A percentile compares a stretch with the other conserved stretches of the same genome.
Conservation (phyloP, 345 rosid genomes). For the Erodium maritimum region DNA sequence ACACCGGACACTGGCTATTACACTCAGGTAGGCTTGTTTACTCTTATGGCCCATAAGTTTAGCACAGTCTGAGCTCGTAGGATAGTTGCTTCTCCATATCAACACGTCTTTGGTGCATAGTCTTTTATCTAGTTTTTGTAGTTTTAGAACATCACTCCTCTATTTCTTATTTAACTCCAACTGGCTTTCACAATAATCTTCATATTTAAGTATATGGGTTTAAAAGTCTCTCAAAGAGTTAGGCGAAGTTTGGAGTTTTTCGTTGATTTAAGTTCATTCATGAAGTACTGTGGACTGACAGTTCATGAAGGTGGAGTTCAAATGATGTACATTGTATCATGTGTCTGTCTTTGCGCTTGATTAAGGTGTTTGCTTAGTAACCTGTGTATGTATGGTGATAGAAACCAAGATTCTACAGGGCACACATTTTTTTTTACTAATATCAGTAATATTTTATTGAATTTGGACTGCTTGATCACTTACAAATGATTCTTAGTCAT, state of each 20-base stretch:
- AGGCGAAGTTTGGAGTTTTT: too few species aligned
- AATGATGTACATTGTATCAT: background rate
- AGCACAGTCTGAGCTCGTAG: background rate
- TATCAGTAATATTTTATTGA: too few species aligned
- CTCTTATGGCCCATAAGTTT: background rate
- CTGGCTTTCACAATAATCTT: background rate
- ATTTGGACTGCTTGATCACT: background rate
- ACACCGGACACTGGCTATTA: slow-evolving; percentile 61
- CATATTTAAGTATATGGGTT: too few species aligned
- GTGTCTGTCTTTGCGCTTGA: too few species aligned
- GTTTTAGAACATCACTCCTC: background rate
- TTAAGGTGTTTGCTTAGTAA: too few species aligned
- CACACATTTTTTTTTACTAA: background rate
- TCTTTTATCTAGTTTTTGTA: background rate
- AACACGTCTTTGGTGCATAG: background rate
- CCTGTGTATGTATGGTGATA: background rate
- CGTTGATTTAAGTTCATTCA: too few species aligned
- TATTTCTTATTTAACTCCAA: background rate
- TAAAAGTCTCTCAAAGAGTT: too few species aligned
- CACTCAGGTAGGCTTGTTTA: slow-evolving; percentile 31
- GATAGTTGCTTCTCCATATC: background rate
- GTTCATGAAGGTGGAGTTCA: background rate
- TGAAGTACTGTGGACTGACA: too few species aligned
- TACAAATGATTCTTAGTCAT: background rate
- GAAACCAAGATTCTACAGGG: background rate